phyloP scores from a whole-genome alignment of 805 yeast species.

The Candida patagonica region DNA sequence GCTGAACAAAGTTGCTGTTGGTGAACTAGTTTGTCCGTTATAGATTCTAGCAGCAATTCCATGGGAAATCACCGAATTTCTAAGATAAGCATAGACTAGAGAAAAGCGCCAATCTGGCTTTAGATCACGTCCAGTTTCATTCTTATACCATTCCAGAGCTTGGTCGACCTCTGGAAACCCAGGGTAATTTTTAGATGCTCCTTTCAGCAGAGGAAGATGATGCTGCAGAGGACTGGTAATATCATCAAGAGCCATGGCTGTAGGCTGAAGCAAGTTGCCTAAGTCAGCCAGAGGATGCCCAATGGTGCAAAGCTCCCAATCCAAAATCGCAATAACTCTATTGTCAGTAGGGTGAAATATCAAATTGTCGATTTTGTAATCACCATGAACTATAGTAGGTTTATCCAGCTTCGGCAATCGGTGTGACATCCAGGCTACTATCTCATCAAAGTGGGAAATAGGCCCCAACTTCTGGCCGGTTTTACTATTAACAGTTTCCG shows the following conservation, averaged over 20 bases:
- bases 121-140: constrained; percentile 36
- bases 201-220: neutral
- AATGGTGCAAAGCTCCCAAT: constrained; percentile 58
- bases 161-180: constrained; percentile 20
- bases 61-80: constrained; percentile 50
- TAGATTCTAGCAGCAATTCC: constrained; percentile 50
- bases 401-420: constrained; percentile 37
- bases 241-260: constrained; percentile 25
- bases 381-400: constrained; percentile 50
- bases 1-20: constrained; percentile 37
- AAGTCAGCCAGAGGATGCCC: constrained; percentile 59
- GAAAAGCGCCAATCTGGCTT: constrained; percentile 42
- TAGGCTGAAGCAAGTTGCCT: constrained; percentile 50
- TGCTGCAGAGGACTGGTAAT: neutral
- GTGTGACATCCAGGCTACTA: constrained; percentile 34
- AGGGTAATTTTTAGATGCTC: neutral
- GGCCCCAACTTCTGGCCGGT: constrained; percentile 31
- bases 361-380: constrained; percentile 55
- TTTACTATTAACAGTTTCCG: constrained; percentile 21
- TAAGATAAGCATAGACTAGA: constrained; percentile 43
- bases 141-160: constrained; percentile 18
- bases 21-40: constrained; percentile 46
- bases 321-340: constrained; percentile 45
- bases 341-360: constrained; percentile 47
- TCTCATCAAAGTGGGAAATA: constrained; percentile 38